Evolutionary conservation across 2,329 filamentous ascomycete genomes (phyloP), one percentile per base, ranked within the genome.

Genomic region (Ophiostoma perfectum): DNA sequence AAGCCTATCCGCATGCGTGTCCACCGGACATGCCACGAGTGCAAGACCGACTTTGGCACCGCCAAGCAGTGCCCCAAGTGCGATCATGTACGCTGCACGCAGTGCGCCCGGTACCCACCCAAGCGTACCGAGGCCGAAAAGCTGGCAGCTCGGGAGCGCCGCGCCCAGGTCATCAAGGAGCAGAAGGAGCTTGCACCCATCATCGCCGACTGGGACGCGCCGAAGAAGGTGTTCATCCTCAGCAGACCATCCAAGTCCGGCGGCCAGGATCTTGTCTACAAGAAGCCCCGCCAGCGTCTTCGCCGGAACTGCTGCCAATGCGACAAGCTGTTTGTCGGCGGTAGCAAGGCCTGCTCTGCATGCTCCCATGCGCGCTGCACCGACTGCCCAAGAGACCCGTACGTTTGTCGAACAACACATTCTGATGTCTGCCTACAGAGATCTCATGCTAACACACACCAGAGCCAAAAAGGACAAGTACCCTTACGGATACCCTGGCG

Each of bases 301-400:
- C 84, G 90, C 68, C 87, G 92, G 69, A 88, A 81, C 66, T 96
- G 93, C 77, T 92, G 96, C 78, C 82, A 86, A 73, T 96, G 93
- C 76, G 76, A 85, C 64, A 84, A 81, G 2, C 75, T 88, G 0
- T 95, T 93, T 75, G 77, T 78, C 1, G 75, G 81, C 5, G 81
- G 83, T 44, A 81, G 78, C 70, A 91, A 88, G 79, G 85, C 75
- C 0, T 96, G 93, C 76, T 78, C 81, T 7, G 82, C 81, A 52
- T 96, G 93, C 77, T 80, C 82, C 41, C 93, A 96, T 77, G 77
- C 83, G 66, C 88, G 91, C 67, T 96, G 92, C 80, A 91, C 87
- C 52, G 89, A 89, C 75, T 96, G 92, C 77, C 91, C 91, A 41
- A 83, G 92, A 73, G 88, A 92, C 74, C 92, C 92, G 84, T 92